Evolutionary conservation across 1,139 yeast species (phyloP), one percentile per base, ranked within the genome.

Genomic region (Pichia sp.): DNA sequence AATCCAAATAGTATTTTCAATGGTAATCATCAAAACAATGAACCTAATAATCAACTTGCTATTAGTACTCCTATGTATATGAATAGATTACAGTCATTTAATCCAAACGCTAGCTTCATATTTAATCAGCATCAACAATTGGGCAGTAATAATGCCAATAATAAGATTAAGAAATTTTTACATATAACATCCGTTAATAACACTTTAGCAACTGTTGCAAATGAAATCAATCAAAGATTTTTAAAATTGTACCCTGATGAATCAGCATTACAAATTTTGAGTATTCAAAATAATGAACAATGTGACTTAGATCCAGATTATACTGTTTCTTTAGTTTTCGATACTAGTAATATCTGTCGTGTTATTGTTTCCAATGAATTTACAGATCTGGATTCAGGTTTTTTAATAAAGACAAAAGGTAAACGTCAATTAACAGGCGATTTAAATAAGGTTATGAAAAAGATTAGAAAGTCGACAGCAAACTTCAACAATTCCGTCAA

Each of bases 231-330:
- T 23, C 63, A 61, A 7, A 70, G 86, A 48, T 82, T 77, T 59
- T 59, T 68, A 40, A 80, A 78, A 60, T 67, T 85, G 43, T 85
- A 85, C 56, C 90, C 92, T 0, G 70, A 72, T 30, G 82, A 77
- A 46, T 74, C 70, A 2, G 71, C 73, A 0, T 61, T 84, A 16
- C 69, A 68, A 6, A 76, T 85, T 36, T 67, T 73, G 23, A 74
- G 77, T 44, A 65, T 85, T 11, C 92, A 85, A 59, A 90, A 85
- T 61, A 64, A 66, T 29, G 75, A 78, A 51, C 72, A 73, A 52
- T 84, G 89, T 58, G 95, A 86, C 61, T 67, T 86, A 55, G 95
- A 85, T 62, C 88, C 89, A 0, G 95, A 85, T 50, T 85, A 80
- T 56, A 53, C 64, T 5, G 82, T 80, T 0, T 73, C 73, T 9